Percentiles rank a stretch among this genome's conserved stretches.
Conservation (phyloP, 192 early-diverging fungal species). For the Gaertneriomyces semiglobifer region DNA sequence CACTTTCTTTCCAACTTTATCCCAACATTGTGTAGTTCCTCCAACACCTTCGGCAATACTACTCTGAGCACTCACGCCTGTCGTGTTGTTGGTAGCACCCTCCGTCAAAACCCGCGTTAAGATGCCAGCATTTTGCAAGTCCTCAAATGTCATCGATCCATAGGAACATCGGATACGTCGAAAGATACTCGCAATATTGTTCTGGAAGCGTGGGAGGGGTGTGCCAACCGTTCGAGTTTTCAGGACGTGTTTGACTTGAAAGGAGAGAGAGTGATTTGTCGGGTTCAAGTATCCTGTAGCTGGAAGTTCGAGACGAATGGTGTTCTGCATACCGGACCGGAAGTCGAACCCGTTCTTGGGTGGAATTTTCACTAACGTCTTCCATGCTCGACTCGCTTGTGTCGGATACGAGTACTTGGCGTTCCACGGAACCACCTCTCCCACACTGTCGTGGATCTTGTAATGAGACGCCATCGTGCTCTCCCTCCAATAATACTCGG, state of each 20-base stretch:
- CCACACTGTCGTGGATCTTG: background rate
- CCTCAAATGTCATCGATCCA: background rate
- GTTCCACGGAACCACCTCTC: background rate
- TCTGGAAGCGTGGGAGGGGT: background rate
- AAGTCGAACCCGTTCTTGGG: background rate
- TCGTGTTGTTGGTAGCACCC: background rate
- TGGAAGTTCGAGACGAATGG: background rate
- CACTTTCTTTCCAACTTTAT: background rate
- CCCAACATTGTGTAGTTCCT: background rate
- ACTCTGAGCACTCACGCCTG: background rate
- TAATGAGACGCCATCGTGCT: background rate
- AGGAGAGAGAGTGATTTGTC: background rate
- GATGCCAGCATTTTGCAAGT: background rate
- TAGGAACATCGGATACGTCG: background rate
- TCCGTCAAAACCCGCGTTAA: background rate
- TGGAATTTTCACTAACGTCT: background rate
- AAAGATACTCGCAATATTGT: slow-evolving; percentile 1
- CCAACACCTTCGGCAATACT: background rate
- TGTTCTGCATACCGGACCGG: background rate
- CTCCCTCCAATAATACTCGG: background rate
- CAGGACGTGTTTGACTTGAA: background rate
- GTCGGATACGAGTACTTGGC: background rate
- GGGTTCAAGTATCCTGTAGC: slow-evolving; percentile 5
- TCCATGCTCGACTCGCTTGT: background rate
- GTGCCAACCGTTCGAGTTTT: background rate